Percentiles rank a stretch among this genome's conserved stretches.
Conservation (phyloP, 1,284 basidiomycete genomes). For the Tilletia indica region DNA sequence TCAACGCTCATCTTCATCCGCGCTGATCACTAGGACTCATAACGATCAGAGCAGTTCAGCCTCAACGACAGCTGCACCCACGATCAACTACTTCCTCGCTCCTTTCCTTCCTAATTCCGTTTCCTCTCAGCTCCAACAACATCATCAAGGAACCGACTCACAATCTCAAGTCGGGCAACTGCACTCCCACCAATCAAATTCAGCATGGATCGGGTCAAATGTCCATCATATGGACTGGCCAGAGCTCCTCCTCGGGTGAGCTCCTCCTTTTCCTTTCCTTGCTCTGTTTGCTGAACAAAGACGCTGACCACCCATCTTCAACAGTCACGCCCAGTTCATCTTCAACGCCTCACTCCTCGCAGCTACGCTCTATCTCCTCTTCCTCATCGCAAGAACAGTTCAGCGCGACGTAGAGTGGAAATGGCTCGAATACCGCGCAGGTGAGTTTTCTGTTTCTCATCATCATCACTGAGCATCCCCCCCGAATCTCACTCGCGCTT, state of each 20-base stretch:
- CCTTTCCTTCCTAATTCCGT: not conserved
- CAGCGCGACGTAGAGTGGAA: conserved; percentile 85
- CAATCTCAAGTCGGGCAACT: not conserved
- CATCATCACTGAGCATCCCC: not conserved
- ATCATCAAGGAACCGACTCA: not conserved
- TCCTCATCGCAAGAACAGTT: conserved; percentile 83
- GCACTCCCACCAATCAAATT: not conserved
- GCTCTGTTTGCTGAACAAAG: too few species aligned
- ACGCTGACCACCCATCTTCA: not conserved
- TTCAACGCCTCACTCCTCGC: conserved; percentile 86
- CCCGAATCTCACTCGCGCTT: not conserved
- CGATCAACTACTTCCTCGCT: conserved; percentile 18
- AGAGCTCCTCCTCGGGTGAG: conserved; percentile 10
- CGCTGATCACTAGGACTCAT: not conserved
- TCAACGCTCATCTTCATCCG: not conserved
- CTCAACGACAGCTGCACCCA: not conserved
- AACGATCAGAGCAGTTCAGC: not conserved
- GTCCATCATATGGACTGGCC: conserved; percentile 17
- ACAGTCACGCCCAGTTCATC: conserved; percentile 71
- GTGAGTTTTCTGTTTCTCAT: not conserved
- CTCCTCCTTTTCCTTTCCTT: not conserved
- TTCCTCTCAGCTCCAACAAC: not conserved
- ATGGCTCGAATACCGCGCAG: conserved; percentile 69
- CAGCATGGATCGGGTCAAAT: not conserved
- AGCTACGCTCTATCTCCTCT: conserved; percentile 77